phyloP scores from a whole-genome alignment of 2,329 filamentous ascomycete genomes.

The Fusarium sp. region DNA sequence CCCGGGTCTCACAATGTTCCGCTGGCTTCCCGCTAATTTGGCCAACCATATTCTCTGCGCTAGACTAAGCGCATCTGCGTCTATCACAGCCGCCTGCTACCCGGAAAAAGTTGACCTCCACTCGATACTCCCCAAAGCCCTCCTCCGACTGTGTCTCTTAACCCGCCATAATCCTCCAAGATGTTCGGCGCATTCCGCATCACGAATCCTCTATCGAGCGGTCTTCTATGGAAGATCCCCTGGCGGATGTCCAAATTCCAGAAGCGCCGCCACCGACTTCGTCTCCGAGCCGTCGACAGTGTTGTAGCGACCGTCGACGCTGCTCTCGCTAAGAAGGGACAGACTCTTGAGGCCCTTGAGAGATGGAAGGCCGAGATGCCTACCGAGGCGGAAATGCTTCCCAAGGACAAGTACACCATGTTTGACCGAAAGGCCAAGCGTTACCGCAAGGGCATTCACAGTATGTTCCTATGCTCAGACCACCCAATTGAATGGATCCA shows the following conservation, averaged over 20 bases:
- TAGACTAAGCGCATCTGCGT: slow-evolving; percentile 18
- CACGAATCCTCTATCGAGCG: slow-evolving; percentile 80
- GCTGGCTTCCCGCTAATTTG: slow-evolving; percentile 36
- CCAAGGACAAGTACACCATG: slow-evolving; percentile 97
- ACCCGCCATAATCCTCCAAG: slow-evolving; percentile 46
- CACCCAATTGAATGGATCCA: background rate
- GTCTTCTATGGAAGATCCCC: slow-evolving; percentile 95
- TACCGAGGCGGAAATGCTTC: slow-evolving; percentile 92
- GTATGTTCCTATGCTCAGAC: slow-evolving; percentile 66
- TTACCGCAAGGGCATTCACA: slow-evolving; percentile 97
- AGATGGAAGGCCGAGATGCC: slow-evolving; percentile 98
- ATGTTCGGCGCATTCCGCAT: slow-evolving; percentile 91
- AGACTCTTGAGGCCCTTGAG: slow-evolving; percentile 82
- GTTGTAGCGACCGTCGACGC: slow-evolving; percentile 87
- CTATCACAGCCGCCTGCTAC: slow-evolving; percentile 33
- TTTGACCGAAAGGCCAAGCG: slow-evolving; percentile 96
- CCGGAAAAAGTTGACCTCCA: slow-evolving; percentile 46
- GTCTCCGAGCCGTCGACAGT: slow-evolving; percentile 85
- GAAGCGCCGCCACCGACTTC: slow-evolving; percentile 87
- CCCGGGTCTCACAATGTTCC: slow-evolving; percentile 48
- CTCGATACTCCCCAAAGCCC: slow-evolving; percentile 37
- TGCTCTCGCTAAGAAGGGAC: slow-evolving; percentile 80
- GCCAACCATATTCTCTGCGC: slow-evolving; percentile 29
- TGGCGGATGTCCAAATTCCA: slow-evolving; percentile 95
- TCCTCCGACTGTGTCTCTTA: slow-evolving; percentile 21